Evolutionary conservation across 495 filamentous ascomycete genomes (phyloP), one percentile per base, ranked within the genome.

Genomic region (Recurvomyces mirabilis): DNA sequence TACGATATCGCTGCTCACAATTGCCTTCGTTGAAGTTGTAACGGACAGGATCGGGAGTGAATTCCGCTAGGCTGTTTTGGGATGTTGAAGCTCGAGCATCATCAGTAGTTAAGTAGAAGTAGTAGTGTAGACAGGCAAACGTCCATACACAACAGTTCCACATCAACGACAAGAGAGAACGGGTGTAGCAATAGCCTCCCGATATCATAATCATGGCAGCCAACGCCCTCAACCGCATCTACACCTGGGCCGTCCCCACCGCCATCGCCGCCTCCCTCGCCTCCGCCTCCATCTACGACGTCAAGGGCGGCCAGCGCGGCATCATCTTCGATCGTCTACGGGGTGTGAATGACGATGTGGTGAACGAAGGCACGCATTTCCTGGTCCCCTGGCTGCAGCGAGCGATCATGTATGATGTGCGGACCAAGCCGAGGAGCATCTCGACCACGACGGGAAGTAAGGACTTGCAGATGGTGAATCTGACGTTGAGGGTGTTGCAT

Each of bases 391-490:
- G 91, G 91, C 67, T 99, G 59, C 91, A 99, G 61, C 79, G 79
- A 32, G 68, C 21, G 52, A 93, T 99, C 65, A 71, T 94, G 63
- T 99, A 91, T 69, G 91, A 99, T 70, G 93, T 99, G 47, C 84
- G 91, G 48, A 96, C 91, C 32, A 93, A 93, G 74, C 91, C 91
- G 37, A 74, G 91, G 55, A 94, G 89, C 60, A 95, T 99, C 66
- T 81, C 79, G 13, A 99, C 91, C n/a, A 96, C 89, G 12, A 99
- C 91, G 10, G 91, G 91, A 43, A 87, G 81, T 73, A 99, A 99
- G 76, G 91, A 99, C 68, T 63, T 99, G 66, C 91, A 99, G 75
- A 99, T 99, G 91, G 91, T 99, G 61, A 94, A 84, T 73, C 73
- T 99, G 74, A 99, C 91, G 25, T 71, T 99, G 55, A 78, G 91